These are phyloP conservation scores for Claviceps sp. DNA, from an alignment of 2,329 filamentous ascomycete genomes.

Conservation along the genomic window DNA sequence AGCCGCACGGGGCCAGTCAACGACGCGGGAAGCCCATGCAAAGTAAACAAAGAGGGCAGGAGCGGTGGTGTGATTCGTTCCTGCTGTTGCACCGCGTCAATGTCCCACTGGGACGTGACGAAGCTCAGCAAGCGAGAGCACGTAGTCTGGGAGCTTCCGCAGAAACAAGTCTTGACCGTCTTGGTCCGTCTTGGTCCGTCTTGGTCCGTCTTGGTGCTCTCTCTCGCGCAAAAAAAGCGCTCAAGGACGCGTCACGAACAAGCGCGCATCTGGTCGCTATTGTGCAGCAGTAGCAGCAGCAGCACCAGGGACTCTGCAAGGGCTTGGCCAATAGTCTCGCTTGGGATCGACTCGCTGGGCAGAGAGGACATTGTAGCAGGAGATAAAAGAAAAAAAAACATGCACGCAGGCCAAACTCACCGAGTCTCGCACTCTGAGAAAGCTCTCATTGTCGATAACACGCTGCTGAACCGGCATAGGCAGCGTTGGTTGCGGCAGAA, in stretches of 20 bases:
- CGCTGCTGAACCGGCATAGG: conserved; percentile 15
- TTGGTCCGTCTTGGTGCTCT: no score
- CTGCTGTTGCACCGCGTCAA: conserved; percentile 1
- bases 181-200: no score
- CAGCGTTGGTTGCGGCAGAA: conserved; percentile 7
- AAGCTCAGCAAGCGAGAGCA: background rate
- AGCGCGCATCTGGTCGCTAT: background rate
- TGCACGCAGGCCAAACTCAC: conserved; percentile 39
- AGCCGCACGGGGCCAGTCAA: background rate
- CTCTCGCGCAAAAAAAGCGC: no score
- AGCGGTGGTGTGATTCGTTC: background rate
- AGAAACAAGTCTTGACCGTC: no score
- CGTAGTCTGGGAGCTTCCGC: no score
- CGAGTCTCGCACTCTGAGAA: conserved; percentile 66
- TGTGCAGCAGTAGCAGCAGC: background rate
- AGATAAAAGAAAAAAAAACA: conserved; percentile 2
- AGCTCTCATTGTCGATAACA: conserved; percentile 57
- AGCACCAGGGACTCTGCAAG: background rate
- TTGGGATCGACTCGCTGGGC: background rate
- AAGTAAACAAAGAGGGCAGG: conserved; percentile 11
- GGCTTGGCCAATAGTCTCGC: no score
- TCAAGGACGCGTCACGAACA: no score
- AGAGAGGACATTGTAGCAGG: background rate
- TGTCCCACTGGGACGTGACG: background rate
- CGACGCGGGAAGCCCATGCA: conserved; percentile 7